Percentiles rank a stretch among this genome's conserved stretches.
These are phyloP conservation scores for Nicotiana obtusifolia DNA, from an alignment of 257 asterid genomes.

Conservation along the genomic window DNA sequence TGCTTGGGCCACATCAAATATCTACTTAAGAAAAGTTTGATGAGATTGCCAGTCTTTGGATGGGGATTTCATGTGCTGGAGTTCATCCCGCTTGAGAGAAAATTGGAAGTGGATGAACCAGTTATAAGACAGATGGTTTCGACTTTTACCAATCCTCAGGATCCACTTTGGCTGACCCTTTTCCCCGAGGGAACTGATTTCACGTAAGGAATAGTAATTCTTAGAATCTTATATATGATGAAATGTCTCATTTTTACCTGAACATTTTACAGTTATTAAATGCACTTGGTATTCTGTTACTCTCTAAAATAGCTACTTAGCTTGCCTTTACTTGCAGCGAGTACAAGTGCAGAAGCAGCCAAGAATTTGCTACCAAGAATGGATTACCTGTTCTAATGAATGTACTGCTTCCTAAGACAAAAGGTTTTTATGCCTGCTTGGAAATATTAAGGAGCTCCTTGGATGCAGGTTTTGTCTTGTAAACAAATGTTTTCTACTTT, in stretches of 20 bases:
- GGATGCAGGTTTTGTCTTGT: constrained; percentile 62
- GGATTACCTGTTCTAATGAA: constrained; percentile 70
- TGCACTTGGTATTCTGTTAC: not conserved
- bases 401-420: constrained; percentile 77
- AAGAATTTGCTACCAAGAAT: constrained; percentile 65
- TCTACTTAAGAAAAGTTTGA: constrained; percentile 72
- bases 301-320: not conserved
- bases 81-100: constrained; percentile 81
- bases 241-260: not conserved
- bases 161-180: constrained; percentile 78
- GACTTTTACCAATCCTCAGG: constrained; percentile 45
- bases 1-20: constrained; percentile 59
- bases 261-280: too few species aligned
- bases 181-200: constrained; percentile 95
- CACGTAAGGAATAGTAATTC: constrained; percentile 38
- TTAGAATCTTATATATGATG: not conserved
- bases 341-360: constrained; percentile 64
- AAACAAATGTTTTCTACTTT: not conserved
- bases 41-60: constrained; percentile 76
- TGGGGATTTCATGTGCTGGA: constrained; percentile 77
- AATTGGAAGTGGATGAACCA: constrained; percentile 67
- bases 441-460: constrained; percentile 52
- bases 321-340: constrained; percentile 40
- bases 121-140: constrained; percentile 46
- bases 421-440: constrained; percentile 69